These are phyloP conservation scores for Colletotrichum cordylinicola DNA, from an alignment of 2,329 filamentous ascomycete species.

Conservation along the genomic window DNA sequence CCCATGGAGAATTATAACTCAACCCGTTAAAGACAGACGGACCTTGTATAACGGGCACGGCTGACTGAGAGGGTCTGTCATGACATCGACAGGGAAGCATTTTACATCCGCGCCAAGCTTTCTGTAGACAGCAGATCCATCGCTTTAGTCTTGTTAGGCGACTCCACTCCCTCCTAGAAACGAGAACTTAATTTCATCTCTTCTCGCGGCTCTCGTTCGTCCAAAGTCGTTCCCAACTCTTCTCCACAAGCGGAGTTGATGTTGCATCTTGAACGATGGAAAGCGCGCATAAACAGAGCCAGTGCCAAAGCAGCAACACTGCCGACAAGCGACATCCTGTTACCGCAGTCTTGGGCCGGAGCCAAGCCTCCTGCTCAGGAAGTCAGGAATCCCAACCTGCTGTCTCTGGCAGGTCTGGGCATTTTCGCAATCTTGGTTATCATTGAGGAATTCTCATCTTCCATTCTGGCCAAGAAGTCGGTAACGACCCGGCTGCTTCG, in stretches of 20 bases:
- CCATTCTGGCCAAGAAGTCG: neutral
- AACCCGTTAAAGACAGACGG: neutral
- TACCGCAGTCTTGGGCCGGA: neutral
- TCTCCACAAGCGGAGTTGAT: neutral
- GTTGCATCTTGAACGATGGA: neutral
- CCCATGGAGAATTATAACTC: neutral
- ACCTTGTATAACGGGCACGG: neutral
- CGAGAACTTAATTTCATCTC: slow-evolving; percentile 6
- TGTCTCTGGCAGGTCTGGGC: slow-evolving; percentile 11
- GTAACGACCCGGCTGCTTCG: neutral
- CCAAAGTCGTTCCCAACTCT: neutral
- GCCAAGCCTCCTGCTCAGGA: neutral
- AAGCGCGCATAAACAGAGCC: neutral
- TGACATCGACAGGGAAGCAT: neutral
- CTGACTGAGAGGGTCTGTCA: neutral
- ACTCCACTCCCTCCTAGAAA: neutral
- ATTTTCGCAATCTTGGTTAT: slow-evolving; percentile 1
- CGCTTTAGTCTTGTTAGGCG: neutral
- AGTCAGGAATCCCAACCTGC: neutral
- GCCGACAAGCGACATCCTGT: neutral
- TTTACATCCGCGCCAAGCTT: slow-evolving; percentile 10
- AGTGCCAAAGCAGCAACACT: slow-evolving; percentile 2
- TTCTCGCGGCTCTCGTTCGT: neutral
- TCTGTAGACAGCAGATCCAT: slow-evolving; percentile 1
- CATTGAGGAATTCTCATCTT: neutral